Percentiles rank a stretch among this genome's conserved stretches.
Evolutionary conservation across 2,329 filamentous ascomycete species (phyloP).

Genomic region (Diplodia intermedia): DNA sequence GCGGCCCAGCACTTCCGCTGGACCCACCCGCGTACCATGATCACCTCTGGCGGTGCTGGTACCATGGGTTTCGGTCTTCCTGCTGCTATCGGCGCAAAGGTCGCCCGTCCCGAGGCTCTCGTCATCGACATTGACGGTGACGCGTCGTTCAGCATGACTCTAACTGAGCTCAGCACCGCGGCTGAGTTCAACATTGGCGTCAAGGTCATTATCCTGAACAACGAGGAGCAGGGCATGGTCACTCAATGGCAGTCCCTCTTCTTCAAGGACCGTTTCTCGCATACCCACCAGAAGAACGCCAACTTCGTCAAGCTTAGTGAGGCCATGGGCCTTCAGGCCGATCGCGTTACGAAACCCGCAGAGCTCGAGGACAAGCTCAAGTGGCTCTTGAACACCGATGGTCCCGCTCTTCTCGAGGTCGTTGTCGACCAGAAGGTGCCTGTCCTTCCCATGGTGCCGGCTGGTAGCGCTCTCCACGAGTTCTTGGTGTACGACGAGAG

Average conservation of each 20-base stretch:
- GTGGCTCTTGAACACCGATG: slow-evolving; percentile 85
- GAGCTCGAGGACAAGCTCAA: slow-evolving; percentile 79
- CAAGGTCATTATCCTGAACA: slow-evolving; percentile 94
- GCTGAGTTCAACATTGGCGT: slow-evolving; percentile 96
- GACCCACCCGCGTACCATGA: slow-evolving; percentile 89
- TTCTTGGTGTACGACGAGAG: slow-evolving; percentile 87
- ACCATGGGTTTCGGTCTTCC: slow-evolving; percentile 97
- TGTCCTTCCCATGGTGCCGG: slow-evolving; percentile 97
- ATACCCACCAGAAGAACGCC: slow-evolving; percentile 95
- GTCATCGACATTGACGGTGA: slow-evolving; percentile 98
- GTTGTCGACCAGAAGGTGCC: slow-evolving; percentile 89
- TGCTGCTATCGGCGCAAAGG: slow-evolving; percentile 94
- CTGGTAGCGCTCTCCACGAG: slow-evolving; percentile 85
- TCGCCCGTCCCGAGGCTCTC: slow-evolving; percentile 78
- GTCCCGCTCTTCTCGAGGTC: slow-evolving; percentile 92
- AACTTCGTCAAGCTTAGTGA: slow-evolving; percentile 93
- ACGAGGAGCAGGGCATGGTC: slow-evolving; percentile 98
- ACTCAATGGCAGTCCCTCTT: slow-evolving; percentile 99
- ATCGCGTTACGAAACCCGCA: slow-evolving; percentile 73
- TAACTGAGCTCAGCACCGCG: slow-evolving; percentile 92
- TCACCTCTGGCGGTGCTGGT: slow-evolving; percentile 93
- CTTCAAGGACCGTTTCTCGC: slow-evolving; percentile 90
- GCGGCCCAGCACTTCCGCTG: slow-evolving; percentile 95
- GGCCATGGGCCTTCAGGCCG: slow-evolving; percentile 84
- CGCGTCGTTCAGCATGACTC: slow-evolving; percentile 98